Base-by-base conservation (phyloP, 23 red algal genomes). In the Cyanidioschyzon merolae region DNA sequence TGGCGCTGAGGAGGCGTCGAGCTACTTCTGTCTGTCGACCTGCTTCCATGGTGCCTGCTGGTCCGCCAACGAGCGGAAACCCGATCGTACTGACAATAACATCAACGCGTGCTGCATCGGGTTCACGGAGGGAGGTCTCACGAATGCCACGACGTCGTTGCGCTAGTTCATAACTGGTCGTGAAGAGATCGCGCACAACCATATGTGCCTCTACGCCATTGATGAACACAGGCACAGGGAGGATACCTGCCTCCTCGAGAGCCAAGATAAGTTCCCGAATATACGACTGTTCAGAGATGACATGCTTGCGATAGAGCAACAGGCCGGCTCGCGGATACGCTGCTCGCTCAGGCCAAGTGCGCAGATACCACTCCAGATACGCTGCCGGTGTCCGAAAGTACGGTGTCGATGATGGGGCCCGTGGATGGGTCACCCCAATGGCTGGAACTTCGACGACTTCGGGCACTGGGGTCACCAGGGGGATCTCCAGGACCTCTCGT, bases 121-220 rank as follows among this genome's bases (percentile, higher is more conserved):
- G 26, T 30, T 50, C 40, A 12, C 75, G 38, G 2, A 71, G 63
- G n/a, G 63, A 35, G 75, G 17, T 2, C 39, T 26, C 2, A 32
- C 75, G 75, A 38, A 57, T 74, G 68, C 50, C 39, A 15, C 41
- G 41, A 25, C 82, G 32, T 40, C 68, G 63, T 29, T 45, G 58
- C 54, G 67, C 63, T 34, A 83, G 77, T 34, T 82, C 82, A 58
- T 76, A 41, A 2, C 35, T 67, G 34, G 68, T 82, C 0, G 86
- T 89, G 38, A 89, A 76, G 41, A 40, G 82, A 79, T 89, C 86
- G 2, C 86, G 78, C 2, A 83, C 78, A 29, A 89, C 79, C 41
- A 89, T 89, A 31, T 89, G 86, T n/a, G 86, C 86, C 79, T 89
- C 86, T 18, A 89, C 86, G 18, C 86, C 86, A 37, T 80, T 89